Conservation (phyloP, 208 protist genomes). For the Naegleria lovaniensis region DNA sequence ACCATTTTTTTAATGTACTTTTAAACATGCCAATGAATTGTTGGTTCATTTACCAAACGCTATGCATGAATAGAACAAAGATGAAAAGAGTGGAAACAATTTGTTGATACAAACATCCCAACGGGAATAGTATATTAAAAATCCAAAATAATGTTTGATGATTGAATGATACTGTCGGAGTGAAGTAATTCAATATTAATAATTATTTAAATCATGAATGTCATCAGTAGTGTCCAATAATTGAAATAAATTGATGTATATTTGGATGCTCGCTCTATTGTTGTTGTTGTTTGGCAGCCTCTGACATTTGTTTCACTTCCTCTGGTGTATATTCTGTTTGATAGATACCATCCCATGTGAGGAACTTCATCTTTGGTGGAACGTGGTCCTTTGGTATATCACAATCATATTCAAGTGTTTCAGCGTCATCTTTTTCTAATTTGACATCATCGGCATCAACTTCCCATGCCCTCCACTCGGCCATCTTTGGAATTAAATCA, state of each 20-base stretch:
- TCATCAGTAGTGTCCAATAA: no score
- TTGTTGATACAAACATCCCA: no score
- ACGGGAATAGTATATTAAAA: no score
- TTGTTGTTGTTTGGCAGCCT: not conserved
- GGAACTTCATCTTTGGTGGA: not conserved
- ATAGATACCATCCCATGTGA: not conserved
- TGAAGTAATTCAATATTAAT: not conserved
- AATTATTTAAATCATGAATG: no score
- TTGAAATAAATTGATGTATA: not conserved
- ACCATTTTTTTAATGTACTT: conserved; percentile 6
- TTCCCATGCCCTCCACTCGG: not conserved
- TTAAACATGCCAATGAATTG: no score
- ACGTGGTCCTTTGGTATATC: not conserved
- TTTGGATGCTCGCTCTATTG: not conserved
- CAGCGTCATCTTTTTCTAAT: not conserved
- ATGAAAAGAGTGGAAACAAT: no score
- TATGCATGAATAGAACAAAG: no score
- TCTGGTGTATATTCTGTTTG: not conserved
- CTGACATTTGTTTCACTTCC: not conserved
- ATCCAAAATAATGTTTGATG: not conserved
- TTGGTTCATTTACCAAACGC: no score
- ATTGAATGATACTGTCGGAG: not conserved
- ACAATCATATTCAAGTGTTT: not conserved
- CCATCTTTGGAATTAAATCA: conserved; percentile 23
- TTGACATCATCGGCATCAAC: not conserved